Evolutionary conservation across 176 grass and related monocot genomes (phyloP), one percentile per base, ranked within the genome.

Genomic region (Echinochloa phyllopogon): DNA sequence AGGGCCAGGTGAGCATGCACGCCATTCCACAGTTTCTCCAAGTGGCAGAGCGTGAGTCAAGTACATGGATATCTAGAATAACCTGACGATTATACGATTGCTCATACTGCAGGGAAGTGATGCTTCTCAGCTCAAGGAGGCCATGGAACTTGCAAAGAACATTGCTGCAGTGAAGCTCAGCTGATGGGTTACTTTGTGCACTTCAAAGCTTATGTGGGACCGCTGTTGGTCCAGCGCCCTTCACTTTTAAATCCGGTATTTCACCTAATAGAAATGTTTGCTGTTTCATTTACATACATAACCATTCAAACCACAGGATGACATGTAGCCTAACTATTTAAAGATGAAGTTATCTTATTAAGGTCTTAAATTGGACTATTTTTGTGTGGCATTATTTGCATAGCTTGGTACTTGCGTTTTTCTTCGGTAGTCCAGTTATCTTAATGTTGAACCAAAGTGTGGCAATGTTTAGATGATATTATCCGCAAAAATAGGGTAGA

Each of bases 141-240:
- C 95, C 64, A 95, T 98, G 85, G 87, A 91, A 51, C 58, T 95
- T 58, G 95, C 95, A 2, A 78, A 87, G 39, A 84, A 88, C 48
- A 93, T 93, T 83, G 95, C 95, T 82, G 75, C 87, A 72, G 51
- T 95, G 93, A 98, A 95, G 80, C 89, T 95, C 68, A 52, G 62
- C 44, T 92, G 37, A 93, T 80, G 11, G 75, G 29, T 72, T 67
- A 57, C 50, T 23, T 36, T 5, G 18, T 60, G 7, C 10, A 53
- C 37, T 33, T 50, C 18, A 6, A 13, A 39, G 45, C 20, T 39
- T 45, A 59, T 42, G 17, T 23, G 20, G 23, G 47, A 20, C 1
- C 11, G 48, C 6, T 80, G 61, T 37, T 66, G 44, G 61, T 37
- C 7, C 48, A 16, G 45, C 37, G 11, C 25, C 1, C 10, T 4